Evolutionary conservation across 176 grass and related monocot species (phyloP), one percentile per base, ranked within the genome.

Genomic region (Zizania latifolia): DNA sequence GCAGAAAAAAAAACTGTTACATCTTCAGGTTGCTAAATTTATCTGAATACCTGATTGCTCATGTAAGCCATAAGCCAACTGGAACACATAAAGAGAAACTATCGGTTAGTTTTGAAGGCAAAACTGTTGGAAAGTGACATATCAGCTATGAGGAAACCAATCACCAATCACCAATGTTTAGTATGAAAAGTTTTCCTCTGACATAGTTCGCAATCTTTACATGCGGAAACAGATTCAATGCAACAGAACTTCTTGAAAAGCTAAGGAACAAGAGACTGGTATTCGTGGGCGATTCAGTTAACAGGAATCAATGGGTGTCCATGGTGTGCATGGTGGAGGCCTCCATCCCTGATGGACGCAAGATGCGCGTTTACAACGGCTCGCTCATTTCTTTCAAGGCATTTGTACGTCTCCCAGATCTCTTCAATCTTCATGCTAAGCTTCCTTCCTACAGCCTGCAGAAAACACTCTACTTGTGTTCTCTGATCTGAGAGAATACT

Each of bases 241-340:
- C 86, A 8, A 86, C 34, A 15, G 61, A 67, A 26, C 45, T 99
- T 41, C 89, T 99, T 28, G 82, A 89, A 44, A 88, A 75, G 22
- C 77, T 99, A 6, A 92, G 79, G 39, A 87, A 85, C 50, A 94
- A 94, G 68, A 94, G 91, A 55, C 19, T 94, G 76, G 86, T 99
- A 28, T 99, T 92, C 35, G 95, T 99, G 22, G 95, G 95, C 0
- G 95, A 99, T 8, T 99, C 95, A 14, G 54, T 99, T 4, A 99
- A 99, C 66, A 84, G 95, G 68, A 99, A 99, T 44, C 95, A 99
- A 58, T 99, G 95, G 95, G 87, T 92, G 4, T 99, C 92, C 3
- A 66, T 99, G 37, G 89, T 99, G 30, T 99, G 95, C 92, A 86
- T 94, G 87, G 89, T 99, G 81, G 95, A 92, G 57, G 72, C 92